Percentiles rank a stretch among this genome's conserved stretches.
Evolutionary conservation across 2,329 filamentous ascomycete genomes (phyloP).

Genomic region (Penicillium frequentans): DNA sequence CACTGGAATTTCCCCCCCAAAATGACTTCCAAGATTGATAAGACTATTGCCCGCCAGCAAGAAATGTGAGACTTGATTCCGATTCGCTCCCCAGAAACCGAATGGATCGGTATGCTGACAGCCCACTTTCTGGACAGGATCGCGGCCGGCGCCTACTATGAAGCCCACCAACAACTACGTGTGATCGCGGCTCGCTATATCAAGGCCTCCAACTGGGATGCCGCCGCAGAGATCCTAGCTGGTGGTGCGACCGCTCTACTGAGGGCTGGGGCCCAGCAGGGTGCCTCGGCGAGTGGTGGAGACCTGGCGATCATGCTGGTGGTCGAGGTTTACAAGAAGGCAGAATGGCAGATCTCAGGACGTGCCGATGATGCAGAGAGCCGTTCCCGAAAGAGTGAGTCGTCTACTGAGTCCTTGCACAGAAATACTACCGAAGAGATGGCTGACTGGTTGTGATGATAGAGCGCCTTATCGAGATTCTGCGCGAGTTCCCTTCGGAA

Average conservation of each 20-base stretch:
- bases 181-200: constrained; percentile 93
- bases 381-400: constrained; percentile 61
- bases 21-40: constrained; percentile 58
- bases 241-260: constrained; percentile 82
- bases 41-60: constrained; percentile 74
- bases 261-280: constrained; percentile 61
- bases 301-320: constrained; percentile 85
- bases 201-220: constrained; percentile 79
- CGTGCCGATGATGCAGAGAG: constrained; percentile 56
- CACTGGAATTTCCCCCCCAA: background rate
- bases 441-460: background rate
- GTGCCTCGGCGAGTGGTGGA: constrained; percentile 90
- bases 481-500: constrained; percentile 75
- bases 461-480: constrained; percentile 69
- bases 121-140: constrained; percentile 57
- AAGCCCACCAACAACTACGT: constrained; percentile 96
- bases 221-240: constrained; percentile 83
- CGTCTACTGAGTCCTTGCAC: background rate
- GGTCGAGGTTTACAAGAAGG: constrained; percentile 87
- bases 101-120: constrained; percentile 12
- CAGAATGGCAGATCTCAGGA: constrained; percentile 65
- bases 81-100: background rate
- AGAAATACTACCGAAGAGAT: background rate
- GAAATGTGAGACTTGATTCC: constrained; percentile 58
- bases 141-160: constrained; percentile 89